Percentiles rank a stretch among this genome's conserved stretches.
Conservation (phyloP, 1,139 yeast species). For the Blastobotrys buckinghamii region DNA sequence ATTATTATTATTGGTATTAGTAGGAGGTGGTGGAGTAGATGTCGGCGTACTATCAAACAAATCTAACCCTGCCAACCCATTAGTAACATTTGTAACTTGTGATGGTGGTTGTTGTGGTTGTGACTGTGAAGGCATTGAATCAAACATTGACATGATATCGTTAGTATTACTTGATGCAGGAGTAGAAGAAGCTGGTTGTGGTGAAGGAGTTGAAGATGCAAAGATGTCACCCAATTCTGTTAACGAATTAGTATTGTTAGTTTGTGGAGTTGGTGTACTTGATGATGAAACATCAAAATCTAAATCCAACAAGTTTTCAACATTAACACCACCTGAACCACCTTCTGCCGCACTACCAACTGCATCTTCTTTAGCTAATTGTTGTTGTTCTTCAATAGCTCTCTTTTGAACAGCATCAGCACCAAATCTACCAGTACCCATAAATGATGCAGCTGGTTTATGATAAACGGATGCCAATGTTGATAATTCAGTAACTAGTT, state of each 20-base stretch:
- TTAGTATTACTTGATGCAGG: constrained; percentile 22
- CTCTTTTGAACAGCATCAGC: constrained; percentile 42
- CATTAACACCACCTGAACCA: constrained; percentile 37
- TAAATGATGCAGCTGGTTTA: constrained; percentile 69
- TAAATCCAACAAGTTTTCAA: constrained; percentile 81
- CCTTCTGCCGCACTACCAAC: constrained; percentile 44
- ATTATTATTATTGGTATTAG: constrained; percentile 17
- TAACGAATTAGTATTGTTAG: constrained; percentile 21
- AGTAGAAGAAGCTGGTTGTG: constrained; percentile 21
- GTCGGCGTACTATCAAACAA: constrained; percentile 10
- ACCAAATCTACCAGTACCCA: constrained; percentile 44
- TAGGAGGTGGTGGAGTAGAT: constrained; percentile 10
- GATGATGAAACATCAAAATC: constrained; percentile 46
- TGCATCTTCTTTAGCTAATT: constrained; percentile 72
- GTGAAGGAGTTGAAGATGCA: constrained; percentile 29
- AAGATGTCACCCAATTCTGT: constrained; percentile 34
- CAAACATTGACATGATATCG: constrained; percentile 31
- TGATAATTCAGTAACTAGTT: constrained; percentile 68
- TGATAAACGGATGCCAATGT: constrained; percentile 87
- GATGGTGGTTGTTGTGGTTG: not conserved
- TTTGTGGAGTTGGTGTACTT: constrained; percentile 22
- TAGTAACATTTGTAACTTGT: constrained; percentile 21
- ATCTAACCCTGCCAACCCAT: constrained; percentile 2
- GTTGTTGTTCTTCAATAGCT: constrained; percentile 71
- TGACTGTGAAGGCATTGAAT: constrained; percentile 14